Evolutionary conservation across 345 rosid genomes (phyloP).

Genomic region (Brassica cretica): DNA sequence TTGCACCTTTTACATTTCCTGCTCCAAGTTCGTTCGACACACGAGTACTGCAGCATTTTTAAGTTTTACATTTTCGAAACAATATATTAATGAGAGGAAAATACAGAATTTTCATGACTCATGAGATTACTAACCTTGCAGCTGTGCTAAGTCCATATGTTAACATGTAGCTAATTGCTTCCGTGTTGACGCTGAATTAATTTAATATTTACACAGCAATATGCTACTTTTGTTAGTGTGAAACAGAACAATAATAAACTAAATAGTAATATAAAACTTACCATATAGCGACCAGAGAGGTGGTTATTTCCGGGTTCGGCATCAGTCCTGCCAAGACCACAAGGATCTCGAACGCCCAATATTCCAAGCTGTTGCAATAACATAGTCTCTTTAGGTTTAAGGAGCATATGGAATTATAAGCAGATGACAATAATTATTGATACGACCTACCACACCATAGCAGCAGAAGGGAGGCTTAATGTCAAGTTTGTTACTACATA

Average conservation of each 20-base stretch:
- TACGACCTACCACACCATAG: constrained; percentile 71
- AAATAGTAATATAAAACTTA: constrained; percentile 24
- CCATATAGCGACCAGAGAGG: constrained; percentile 77
- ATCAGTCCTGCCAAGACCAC: constrained; percentile 74
- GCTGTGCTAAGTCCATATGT: constrained; percentile 80
- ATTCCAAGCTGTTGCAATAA: constrained; percentile 53
- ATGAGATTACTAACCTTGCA: constrained; percentile 56
- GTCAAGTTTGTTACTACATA: constrained; percentile 42
- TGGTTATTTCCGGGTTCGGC: constrained; percentile 55
- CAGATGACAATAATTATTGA: constrained; percentile 6
- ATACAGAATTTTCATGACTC: not conserved
- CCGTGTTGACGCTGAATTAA: constrained; percentile 55
- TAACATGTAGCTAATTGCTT: constrained; percentile 61
- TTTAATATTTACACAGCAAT: not conserved
- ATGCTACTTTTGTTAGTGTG: not conserved
- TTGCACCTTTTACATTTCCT: constrained; percentile 47
- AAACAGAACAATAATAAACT: not conserved
- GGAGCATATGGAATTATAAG: not conserved
- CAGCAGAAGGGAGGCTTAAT: constrained; percentile 69
- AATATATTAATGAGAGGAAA: not conserved
- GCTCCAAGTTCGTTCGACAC: constrained; percentile 86
- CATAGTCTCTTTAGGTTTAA: constrained; percentile 13
- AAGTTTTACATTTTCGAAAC: not conserved
- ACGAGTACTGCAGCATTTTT: constrained; percentile 55
- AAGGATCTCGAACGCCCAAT: constrained; percentile 78